phyloP scores from a whole-genome alignment of 192 early-diverging fungal species.

The Chytriomyces sp. region DNA sequence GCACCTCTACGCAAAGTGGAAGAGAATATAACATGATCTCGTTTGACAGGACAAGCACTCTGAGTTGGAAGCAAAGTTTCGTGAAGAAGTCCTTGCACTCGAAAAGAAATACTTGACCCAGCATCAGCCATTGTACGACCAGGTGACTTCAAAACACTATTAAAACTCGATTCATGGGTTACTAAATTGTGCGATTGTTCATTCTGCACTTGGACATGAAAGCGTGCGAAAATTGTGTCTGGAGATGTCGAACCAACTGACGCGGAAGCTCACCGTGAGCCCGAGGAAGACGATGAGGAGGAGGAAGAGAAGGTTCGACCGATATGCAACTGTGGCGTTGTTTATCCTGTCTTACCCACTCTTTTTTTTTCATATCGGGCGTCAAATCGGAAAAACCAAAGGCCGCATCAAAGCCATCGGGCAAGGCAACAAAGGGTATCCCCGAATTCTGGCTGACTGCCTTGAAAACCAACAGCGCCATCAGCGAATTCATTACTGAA shows the following conservation, averaged over 20 bases:
- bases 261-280: conserved; percentile 73
- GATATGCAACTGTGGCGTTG: not conserved
- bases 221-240: conserved; percentile 78
- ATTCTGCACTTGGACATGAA: not conserved
- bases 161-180: not conserved
- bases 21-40: too few species aligned
- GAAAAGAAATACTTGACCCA: conserved; percentile 94
- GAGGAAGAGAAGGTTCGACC: conserved; percentile 36
- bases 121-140: conserved; percentile 87
- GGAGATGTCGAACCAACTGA: conserved; percentile 91
- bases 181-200: not conserved
- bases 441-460: conserved; percentile 97
- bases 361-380: too few species aligned
- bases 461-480: conserved; percentile 82
- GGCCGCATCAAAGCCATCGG: not conserved
- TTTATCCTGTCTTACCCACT: not conserved
- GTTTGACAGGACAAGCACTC: conserved; percentile 70
- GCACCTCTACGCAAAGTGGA: too few species aligned
- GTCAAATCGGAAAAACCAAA: not conserved
- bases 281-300: conserved; percentile 62
- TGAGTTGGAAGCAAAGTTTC: conserved; percentile 85
- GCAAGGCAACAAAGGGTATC: conserved; percentile 63
- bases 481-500: conserved; percentile 87
- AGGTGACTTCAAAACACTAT: conserved; percentile 37
- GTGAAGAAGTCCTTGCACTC: conserved; percentile 88